phyloP scores from a whole-genome alignment of 768 basidiomycete species.

The Tubosaeta sp. region DNA sequence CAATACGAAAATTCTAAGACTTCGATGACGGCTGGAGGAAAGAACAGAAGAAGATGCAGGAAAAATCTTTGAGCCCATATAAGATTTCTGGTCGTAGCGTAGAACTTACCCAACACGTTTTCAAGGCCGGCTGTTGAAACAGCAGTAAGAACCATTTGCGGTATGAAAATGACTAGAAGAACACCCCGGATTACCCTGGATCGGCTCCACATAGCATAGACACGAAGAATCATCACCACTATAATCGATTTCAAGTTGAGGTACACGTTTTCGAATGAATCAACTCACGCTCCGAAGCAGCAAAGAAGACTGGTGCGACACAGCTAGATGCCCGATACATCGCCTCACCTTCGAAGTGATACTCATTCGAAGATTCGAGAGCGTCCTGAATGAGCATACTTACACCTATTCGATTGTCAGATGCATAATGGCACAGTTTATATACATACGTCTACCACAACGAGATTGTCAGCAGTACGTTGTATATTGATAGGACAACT shows the following conservation, averaged over 20 bases:
- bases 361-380: background rate
- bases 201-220: conserved; percentile 1
- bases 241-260: background rate
- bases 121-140: background rate
- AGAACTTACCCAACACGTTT: background rate
- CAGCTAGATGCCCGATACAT: background rate
- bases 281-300: conserved; percentile 5
- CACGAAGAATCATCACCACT: conserved; percentile 11
- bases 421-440: background rate
- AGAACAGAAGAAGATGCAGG: background rate
- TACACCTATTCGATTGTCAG: conserved; percentile 1
- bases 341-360: background rate
- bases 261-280: background rate
- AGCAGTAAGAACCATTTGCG: background rate
- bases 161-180: background rate
- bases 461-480: background rate
- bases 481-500: background rate
- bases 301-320: background rate
- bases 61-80: background rate
- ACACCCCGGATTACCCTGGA: background rate
- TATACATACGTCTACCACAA: background rate
- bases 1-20: no score
- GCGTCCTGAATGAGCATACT: background rate
- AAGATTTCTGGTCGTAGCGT: background rate
- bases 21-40: background rate